Evolutionary conservation across 257 asterid species (phyloP), one percentile per base, ranked within the genome.

Genomic region (Plantago elongata): DNA sequence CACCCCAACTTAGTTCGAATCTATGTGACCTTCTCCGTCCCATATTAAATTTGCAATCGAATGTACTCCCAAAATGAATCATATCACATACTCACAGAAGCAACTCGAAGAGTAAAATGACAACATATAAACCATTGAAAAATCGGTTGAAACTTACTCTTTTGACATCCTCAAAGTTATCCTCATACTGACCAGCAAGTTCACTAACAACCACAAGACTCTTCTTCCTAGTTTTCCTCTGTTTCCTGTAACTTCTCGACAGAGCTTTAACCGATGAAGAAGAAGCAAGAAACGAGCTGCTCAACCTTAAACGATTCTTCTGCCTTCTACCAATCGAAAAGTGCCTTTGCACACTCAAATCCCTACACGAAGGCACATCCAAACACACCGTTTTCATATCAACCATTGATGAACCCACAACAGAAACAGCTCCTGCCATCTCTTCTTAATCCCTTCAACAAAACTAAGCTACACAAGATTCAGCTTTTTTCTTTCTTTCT

Each of bases 161-260:
- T 73, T 85, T 87, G 7, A 87, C 85, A 73, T 87, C 96, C 40
- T 70, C 82, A 63, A 87, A 87, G 54, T 27, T 67, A 43, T 84
- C 94, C 18, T 87, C 94, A 64, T 84, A 82, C 13, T 84, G 84
- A 0, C 84, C 94, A 45, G 82, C 88, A 50, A 80, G 45, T 60
- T 82, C 83, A 71, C 48, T 71, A n/a, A 69, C 76, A 63, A 87
- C 73, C 66, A 71, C 73, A 56, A 67, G 69, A 65, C 72, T 57
- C 78, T 54, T 73, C 3, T 42, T 34, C 3, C 40, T 34, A 34
- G 8, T 66, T 56, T 77, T 80, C 70, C 64, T 78, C 77, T 70
- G 79, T 48, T 76, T 79, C 46, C 61, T 64, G 65, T 50, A 57
- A 46, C 30, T 69, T 57, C 56, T 77, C 46, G 69, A 69, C 16